These are phyloP conservation scores for Dactylellina sp. DNA, from an alignment of 2,329 filamentous ascomycete genomes.

Conservation along the genomic window DNA sequence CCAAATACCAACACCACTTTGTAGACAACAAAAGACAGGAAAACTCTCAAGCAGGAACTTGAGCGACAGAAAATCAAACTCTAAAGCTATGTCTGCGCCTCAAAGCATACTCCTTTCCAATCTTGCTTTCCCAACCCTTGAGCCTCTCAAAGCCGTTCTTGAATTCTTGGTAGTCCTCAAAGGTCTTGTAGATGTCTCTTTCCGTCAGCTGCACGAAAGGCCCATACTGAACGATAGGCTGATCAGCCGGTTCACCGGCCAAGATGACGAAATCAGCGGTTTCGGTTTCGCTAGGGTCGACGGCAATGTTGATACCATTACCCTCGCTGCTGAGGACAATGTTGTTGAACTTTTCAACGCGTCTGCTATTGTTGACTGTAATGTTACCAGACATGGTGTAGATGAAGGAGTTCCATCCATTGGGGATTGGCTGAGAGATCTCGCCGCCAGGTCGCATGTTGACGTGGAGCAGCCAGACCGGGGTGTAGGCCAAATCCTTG, in stretches of 20 bases:
- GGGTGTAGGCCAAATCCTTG: constrained; percentile 92
- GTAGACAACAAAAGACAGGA: constrained; percentile 4
- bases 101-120: constrained; percentile 77
- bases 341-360: constrained; percentile 81
- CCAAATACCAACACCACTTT: no score
- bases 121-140: constrained; percentile 83
- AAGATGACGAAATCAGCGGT: constrained; percentile 75
- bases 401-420: constrained; percentile 88
- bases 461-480: constrained; percentile 94
- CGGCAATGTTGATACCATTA: constrained; percentile 78
- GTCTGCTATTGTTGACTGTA: constrained; percentile 70
- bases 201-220: constrained; percentile 82
- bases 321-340: constrained; percentile 86
- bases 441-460: constrained; percentile 81
- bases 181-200: constrained; percentile 79
- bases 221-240: constrained; percentile 84
- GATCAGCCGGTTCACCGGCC: constrained; percentile 82
- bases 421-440: constrained; percentile 79
- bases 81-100: constrained; percentile 48
- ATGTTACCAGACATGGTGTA: constrained; percentile 83
- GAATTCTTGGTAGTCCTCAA: constrained; percentile 78
- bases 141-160: constrained; percentile 84
- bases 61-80: constrained; percentile 15
- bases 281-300: constrained; percentile 74
- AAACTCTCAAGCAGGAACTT: background rate